Percentiles rank a stretch among this genome's conserved stretches.
Evolutionary conservation across 2,329 filamentous ascomycete genomes (phyloP).

Genomic region (Trichoderma atrobrunneum): DNA sequence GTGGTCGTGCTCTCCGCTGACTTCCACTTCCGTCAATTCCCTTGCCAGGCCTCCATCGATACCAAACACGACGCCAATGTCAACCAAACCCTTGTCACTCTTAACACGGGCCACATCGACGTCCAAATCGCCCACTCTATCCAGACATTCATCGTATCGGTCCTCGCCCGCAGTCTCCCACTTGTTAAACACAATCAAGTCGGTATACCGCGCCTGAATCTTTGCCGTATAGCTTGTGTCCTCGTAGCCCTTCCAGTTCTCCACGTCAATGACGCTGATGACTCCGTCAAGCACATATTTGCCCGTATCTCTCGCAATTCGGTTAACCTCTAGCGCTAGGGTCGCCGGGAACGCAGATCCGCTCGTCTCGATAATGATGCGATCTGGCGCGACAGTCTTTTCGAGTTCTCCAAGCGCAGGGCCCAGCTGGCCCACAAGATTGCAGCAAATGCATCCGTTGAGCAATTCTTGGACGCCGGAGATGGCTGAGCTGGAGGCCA

Average conservation of each 20-base stretch:
- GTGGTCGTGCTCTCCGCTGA: conserved; percentile 29
- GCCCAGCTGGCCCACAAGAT: conserved; percentile 86
- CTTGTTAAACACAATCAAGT: conserved; percentile 89
- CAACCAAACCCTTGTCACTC: conserved; percentile 76
- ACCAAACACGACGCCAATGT: conserved; percentile 77
- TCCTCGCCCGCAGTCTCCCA: conserved; percentile 77
- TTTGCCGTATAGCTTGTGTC: conserved; percentile 87
- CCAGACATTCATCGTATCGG: conserved; percentile 72
- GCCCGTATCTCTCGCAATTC: conserved; percentile 66
- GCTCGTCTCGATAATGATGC: conserved; percentile 91
- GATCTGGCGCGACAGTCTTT: conserved; percentile 59
- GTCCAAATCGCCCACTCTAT: conserved; percentile 76
- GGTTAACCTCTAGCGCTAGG: conserved; percentile 84
- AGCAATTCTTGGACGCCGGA: conserved; percentile 89
- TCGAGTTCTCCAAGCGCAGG: conserved; percentile 76
- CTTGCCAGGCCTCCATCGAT: conserved; percentile 77
- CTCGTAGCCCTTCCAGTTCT: conserved; percentile 93
- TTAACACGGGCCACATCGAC: conserved; percentile 81
- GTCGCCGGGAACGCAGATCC: conserved; percentile 87
- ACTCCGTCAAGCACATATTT: conserved; percentile 80
- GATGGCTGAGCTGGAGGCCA: conserved; percentile 78
- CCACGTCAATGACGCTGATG: conserved; percentile 85
- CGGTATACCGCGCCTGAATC: conserved; percentile 85
- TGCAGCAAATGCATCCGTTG: conserved; percentile 98
- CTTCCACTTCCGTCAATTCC: conserved; percentile 44